phyloP scores from a whole-genome alignment of 805 yeast species.

The Sungouiella blattae region DNA sequence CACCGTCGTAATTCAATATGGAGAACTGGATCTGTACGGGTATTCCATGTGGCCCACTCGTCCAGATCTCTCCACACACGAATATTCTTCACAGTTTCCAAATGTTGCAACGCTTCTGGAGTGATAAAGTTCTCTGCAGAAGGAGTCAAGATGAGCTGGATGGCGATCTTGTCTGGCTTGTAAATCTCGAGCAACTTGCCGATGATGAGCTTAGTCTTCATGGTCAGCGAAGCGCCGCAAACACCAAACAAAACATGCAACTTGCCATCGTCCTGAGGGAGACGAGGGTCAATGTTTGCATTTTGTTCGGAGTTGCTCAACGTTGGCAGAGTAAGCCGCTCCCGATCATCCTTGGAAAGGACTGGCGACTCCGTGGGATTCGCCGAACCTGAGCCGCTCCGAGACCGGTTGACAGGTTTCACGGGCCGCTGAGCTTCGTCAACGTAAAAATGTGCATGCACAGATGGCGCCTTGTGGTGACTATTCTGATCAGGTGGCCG shows the following conservation, averaged over 20 bases:
- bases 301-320: conserved; percentile 31
- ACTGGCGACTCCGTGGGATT: conserved; percentile 21
- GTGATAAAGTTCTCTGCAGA: conserved; percentile 52
- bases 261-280: conserved; percentile 60
- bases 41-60: conserved; percentile 73
- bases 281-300: conserved; percentile 56
- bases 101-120: conserved; percentile 38
- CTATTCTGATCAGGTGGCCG: conserved; percentile 28
- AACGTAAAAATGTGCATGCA: conserved; percentile 76
- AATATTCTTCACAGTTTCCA: conserved; percentile 40
- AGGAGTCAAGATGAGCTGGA: conserved; percentile 52
- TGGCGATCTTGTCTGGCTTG: conserved; percentile 45
- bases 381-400: conserved; percentile 37
- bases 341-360: conserved; percentile 9
- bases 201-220: conserved; percentile 51
- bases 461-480: conserved; percentile 57
- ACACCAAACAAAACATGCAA: conserved; percentile 55
- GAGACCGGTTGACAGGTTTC: conserved; percentile 28
- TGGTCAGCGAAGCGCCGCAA: conserved; percentile 53
- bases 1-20: conserved; percentile 93
- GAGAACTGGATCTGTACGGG: conserved; percentile 82
- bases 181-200: conserved; percentile 51
- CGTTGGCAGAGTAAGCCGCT: conserved; percentile 16
- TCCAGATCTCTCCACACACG: conserved; percentile 57
- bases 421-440: conserved; percentile 60